These are phyloP conservation scores for Hibiscus mutabilis DNA, from an alignment of 345 rosid species.

Conservation along the genomic window DNA sequence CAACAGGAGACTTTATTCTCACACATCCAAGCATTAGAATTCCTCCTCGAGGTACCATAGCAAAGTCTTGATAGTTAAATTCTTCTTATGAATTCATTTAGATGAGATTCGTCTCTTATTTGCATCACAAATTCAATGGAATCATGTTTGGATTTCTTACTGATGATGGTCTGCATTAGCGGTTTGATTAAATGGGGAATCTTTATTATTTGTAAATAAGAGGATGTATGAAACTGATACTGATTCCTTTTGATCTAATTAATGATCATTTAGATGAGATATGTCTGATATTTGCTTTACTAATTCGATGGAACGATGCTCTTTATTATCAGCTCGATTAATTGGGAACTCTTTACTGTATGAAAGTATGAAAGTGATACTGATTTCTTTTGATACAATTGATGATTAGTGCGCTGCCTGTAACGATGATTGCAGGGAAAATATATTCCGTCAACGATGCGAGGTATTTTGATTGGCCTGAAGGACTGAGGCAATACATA, in stretches of 20 bases:
- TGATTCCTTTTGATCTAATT: background rate
- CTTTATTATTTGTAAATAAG: background rate
- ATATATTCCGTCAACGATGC: slow-evolving; percentile 94
- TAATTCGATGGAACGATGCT: background rate
- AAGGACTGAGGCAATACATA: slow-evolving; percentile 72
- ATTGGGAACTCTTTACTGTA: background rate
- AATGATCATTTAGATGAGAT: background rate
- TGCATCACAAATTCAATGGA: background rate
- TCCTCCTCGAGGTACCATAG: slow-evolving; percentile 66
- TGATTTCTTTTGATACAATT: background rate
- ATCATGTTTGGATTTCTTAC: background rate
- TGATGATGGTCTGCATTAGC: background rate
- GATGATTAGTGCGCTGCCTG: background rate
- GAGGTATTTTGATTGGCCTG: slow-evolving; percentile 90
- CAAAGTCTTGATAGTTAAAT: background rate
- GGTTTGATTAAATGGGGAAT: background rate
- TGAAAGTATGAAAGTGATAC: background rate
- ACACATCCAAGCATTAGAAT: slow-evolving; percentile 70
- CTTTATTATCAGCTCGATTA: background rate
- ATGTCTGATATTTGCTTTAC: background rate
- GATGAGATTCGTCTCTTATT: background rate
- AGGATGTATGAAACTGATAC: background rate
- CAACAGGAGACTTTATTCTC: slow-evolving; percentile 81
- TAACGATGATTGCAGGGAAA: slow-evolving; percentile 49
- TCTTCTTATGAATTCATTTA: background rate